Evolutionary conservation across 2,329 filamentous ascomycete species (phyloP), one percentile per base, ranked within the genome.

Genomic region (Talaromyces amestolkiae): DNA sequence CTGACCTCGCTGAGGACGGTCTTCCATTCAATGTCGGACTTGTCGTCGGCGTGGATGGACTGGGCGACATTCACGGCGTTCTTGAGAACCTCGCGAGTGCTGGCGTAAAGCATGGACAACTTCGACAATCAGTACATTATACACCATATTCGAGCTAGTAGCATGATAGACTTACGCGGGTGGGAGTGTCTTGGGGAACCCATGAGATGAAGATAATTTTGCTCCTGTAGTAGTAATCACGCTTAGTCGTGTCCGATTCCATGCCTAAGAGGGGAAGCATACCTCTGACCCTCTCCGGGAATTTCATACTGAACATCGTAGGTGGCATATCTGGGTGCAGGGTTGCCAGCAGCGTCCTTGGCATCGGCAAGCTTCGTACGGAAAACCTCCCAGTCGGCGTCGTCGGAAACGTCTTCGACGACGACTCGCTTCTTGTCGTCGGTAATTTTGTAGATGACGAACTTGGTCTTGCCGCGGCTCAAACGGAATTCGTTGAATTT

Each of bases 171-270:
- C 77, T 72, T 76, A 81, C 80, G 68, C 77, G 73, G 61, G 75
- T 78, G 59, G 78, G 72, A 60, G 78, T 74, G 0, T 77, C 76
- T 63, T 67, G 70, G 63, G 80, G 80, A 53, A 80, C 78, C 80
- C 80, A 82, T 66, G 79, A 82, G 70, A 83, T 83, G 76, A 83
- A 83, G 65, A 81, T 74, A 69, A 83, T 83, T 75, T 83, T 83
- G 76, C 76, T 81, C 72, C 81, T 83, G 63, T 61, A 67, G 22
- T 41, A 27, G n/a, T 53, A 3, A 49, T 47, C 19, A n/a, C 22
- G 15, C 43, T 62, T 60, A 67, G 63, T 31, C 39, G 35, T 37
- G 19, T 39, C 15, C 27, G 17, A 43, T 61, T 3, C 10, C 13
- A 19, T 49, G 17, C 6, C 10, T 13, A 1, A 19, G 37, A 17